These are phyloP conservation scores for Nematodospora anomalae DNA, from an alignment of 1,139 yeast genomes.

Conservation along the genomic window DNA sequence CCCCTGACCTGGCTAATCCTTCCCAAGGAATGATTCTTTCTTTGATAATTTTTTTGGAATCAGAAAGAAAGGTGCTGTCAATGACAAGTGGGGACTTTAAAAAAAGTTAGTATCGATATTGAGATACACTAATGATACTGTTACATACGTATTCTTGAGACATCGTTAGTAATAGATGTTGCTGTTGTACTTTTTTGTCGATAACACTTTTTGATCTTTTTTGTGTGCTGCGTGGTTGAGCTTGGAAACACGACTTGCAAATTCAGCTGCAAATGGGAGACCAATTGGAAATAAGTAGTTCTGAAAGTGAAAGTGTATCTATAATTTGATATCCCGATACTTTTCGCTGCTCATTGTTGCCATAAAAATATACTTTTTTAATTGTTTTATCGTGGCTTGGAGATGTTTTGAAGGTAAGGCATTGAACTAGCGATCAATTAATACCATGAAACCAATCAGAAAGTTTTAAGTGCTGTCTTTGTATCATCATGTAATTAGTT, in stretches of 20 bases:
- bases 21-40: constrained; percentile 93
- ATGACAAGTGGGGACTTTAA: constrained; percentile 30
- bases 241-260: not conserved
- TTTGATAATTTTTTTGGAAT: constrained; percentile 70
- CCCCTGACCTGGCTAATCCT: constrained; percentile 76
- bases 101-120: constrained; percentile 1
- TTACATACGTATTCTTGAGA: constrained; percentile 13
- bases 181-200: constrained; percentile 2
- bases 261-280: not conserved
- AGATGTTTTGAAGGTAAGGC: no score
- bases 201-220: constrained; percentile 1
- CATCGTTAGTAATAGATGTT: constrained; percentile 4
- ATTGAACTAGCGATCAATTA: no score
- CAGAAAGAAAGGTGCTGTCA: constrained; percentile 71
- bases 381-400: no score
- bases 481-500: no score
- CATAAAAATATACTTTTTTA: no score
- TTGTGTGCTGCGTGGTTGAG: not conserved
- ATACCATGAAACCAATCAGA: no score
- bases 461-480: no score
- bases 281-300: no score
- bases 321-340: no score
- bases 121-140: not conserved
- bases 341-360: no score
- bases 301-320: no score